phyloP scores from a whole-genome alignment of 176 grass and related monocot species.

The Cymbopogon citratus region DNA sequence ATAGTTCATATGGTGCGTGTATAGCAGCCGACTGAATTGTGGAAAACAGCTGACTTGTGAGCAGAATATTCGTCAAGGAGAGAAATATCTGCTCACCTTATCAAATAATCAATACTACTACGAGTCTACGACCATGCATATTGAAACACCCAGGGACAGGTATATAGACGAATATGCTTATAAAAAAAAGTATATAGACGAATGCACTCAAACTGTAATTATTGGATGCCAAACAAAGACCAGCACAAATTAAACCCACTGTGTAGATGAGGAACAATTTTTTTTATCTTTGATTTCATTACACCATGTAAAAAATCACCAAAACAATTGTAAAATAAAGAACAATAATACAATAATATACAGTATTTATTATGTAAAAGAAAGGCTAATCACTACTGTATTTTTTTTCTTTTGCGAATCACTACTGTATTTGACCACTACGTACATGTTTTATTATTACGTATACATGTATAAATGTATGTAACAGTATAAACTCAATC shows the following conservation, averaged over 20 bases:
- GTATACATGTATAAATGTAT: neutral
- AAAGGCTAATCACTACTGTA: neutral
- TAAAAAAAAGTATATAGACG: neutral
- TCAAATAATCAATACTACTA: too few species aligned
- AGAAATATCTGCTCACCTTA: neutral
- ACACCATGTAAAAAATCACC: neutral
- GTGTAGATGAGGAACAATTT: too few species aligned
- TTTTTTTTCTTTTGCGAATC: too few species aligned
- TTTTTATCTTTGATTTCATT: neutral
- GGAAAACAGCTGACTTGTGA: too few species aligned
- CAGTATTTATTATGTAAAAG: neutral
- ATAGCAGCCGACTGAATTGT: neutral
- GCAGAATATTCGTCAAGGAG: neutral
- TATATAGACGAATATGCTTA: neutral
- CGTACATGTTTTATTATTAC: neutral
- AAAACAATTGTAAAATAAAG: neutral
- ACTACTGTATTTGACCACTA: neutral
- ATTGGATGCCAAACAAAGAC: neutral
- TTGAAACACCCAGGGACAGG: neutral
- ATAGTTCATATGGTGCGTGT: neutral
- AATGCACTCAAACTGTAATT: neutral
- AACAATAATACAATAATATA: neutral
- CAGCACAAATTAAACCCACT: neutral
- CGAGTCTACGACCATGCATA: too few species aligned
- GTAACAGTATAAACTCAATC: constrained; percentile 1